Evolutionary conservation across 164 flowering plant genomes (phyloP), one percentile per base, ranked within the genome.

Genomic region (Chimonanthus praecox): DNA sequence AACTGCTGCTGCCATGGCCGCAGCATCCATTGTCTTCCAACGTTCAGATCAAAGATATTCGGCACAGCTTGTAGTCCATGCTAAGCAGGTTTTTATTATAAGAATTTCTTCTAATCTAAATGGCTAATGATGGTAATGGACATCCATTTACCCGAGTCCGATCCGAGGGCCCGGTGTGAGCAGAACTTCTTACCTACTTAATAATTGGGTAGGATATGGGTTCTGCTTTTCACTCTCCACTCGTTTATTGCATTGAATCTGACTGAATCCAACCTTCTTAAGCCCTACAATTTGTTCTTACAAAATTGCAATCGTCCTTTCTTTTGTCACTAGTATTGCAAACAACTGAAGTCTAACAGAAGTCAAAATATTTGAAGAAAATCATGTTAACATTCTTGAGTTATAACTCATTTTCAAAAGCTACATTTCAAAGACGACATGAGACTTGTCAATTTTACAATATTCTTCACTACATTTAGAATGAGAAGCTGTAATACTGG

Each of bases 1-100:
- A 75, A 82, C 84, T 0, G 87, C 87, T n/a, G 85, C 87, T 6
- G 87, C 87, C 0, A 72, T 86, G 73, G 86, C 89, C 5, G 76
- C 87, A 18, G 83, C 87, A 4, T 82, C 89, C 16, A 70, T 86
- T 7, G 82, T 82, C 45, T 86, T 84, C 79, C 79, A 72, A 71
- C 20, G 51, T 8, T 74, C 51, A 4, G 71, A 88, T 66, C 70
- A 77, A 2, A 0, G 15, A 8, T 85, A 88, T 58, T 84, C 88
- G 3, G 8, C 47, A n/a, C 5, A n/a, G 48, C 87, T 87, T 66
- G 78, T 85, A 0, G 4, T 4, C 8, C 85, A 81, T 73, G 85
- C 90, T 6, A 67, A 63, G 68, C 49, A 78, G 75, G 77, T 78
- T 13, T n/a, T 3, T 7, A 7, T 4, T 62, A 20, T 65, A 7